phyloP scores from a whole-genome alignment of 2,329 filamentous ascomycete genomes.

The Pyrenochaeta sp. region DNA sequence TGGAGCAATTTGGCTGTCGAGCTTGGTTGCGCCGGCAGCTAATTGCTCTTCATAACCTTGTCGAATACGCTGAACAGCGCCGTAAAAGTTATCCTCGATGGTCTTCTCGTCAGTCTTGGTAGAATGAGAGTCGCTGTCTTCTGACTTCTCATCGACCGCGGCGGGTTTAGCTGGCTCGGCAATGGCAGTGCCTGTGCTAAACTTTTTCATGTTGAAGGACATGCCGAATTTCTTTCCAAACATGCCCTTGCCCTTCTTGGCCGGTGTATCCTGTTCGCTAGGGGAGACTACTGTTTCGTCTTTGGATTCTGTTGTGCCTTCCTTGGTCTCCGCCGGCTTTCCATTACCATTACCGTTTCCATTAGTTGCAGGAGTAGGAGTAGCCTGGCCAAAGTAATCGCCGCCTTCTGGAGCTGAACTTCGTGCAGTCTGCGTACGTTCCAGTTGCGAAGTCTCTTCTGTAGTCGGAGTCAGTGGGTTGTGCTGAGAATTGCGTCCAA shows the following conservation, averaged over 20 bases:
- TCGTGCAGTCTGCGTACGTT: conserved; percentile 63
- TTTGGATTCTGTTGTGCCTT: conserved; percentile 35
- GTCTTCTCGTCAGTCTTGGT: conserved; percentile 71
- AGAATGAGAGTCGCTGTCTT: conserved; percentile 66
- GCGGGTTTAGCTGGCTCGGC: conserved; percentile 74
- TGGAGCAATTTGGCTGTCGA: conserved; percentile 72
- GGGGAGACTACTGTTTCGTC: conserved; percentile 46
- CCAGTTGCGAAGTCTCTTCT: conserved; percentile 56
- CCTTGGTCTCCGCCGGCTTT: conserved; percentile 33
- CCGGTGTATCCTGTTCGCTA: conserved; percentile 48
- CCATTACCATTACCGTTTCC: conserved; percentile 27
- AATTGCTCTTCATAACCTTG: conserved; percentile 76
- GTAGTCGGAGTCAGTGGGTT: conserved; percentile 49
- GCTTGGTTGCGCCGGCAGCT: conserved; percentile 55
- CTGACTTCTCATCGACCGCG: conserved; percentile 75
- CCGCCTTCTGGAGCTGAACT: conserved; percentile 63
- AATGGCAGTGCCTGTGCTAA: conserved; percentile 67
- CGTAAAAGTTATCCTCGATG: conserved; percentile 77
- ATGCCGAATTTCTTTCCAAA: conserved; percentile 86
- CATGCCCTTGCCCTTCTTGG: conserved; percentile 66
- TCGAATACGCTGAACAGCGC: conserved; percentile 75
- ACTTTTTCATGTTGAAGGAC: conserved; percentile 84
- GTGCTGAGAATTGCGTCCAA: conserved; percentile 44
- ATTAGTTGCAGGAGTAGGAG: conserved; percentile 28
- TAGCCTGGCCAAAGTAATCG: conserved; percentile 72